phyloP scores from a whole-genome alignment of 257 asterid species.

The Gentiana dahurica region DNA sequence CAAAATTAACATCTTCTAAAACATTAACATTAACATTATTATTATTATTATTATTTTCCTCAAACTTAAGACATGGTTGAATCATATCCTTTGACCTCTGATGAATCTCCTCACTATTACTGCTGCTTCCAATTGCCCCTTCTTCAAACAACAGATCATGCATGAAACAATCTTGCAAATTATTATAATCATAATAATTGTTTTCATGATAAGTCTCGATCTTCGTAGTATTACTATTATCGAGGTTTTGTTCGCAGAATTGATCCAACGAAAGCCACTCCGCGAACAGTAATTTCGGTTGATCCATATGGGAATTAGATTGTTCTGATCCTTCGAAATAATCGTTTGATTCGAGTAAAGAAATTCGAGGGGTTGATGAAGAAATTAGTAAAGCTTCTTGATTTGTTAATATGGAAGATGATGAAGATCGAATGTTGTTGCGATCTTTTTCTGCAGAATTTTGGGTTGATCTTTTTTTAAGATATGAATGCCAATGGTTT shows the following conservation, averaged over 20 bases:
- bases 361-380: conserved; percentile 12
- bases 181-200: conserved; percentile 7
- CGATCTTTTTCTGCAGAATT: conserved; percentile 8
- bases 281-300: conserved; percentile 59
- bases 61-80: conserved; percentile 31
- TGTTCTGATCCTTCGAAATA: conserved; percentile 28
- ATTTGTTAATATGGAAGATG: background rate
- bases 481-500: conserved; percentile 70
- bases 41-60: conserved; percentile 15
- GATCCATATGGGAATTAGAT: conserved; percentile 13
- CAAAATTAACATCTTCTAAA: conserved; percentile 18
- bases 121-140: conserved; percentile 11
- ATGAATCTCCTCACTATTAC: conserved; percentile 10
- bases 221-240: conserved; percentile 10
- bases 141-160: conserved; percentile 18
- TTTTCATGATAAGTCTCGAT: conserved; percentile 6
- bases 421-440: conserved; percentile 2
- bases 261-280: conserved; percentile 63
- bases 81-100: conserved; percentile 24
- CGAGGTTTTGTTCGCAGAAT: conserved; percentile 10
- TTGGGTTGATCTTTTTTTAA: conserved; percentile 35
- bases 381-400: conserved; percentile 10
- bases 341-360: conserved; percentile 26
- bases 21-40: background rate
- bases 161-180: conserved; percentile 26